Percentiles rank a stretch among this genome's conserved stretches.
Conservation (phyloP, 345 rosid species). For the Bretschneidera sinensis region DNA sequence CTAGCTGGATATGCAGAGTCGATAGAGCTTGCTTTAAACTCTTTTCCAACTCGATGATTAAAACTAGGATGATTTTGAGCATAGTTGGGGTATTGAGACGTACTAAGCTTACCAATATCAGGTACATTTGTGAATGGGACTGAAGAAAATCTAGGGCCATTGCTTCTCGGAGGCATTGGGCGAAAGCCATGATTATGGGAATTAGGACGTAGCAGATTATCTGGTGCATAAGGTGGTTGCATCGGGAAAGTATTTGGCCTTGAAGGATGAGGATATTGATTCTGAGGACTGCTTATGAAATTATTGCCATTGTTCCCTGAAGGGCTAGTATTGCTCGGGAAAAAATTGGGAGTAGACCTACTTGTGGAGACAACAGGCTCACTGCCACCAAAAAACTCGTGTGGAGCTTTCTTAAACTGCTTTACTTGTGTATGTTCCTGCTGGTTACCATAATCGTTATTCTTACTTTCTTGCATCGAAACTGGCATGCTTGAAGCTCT, state of each 20-base stretch:
- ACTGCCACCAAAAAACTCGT: slow-evolving; percentile 52
- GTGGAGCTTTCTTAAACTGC: slow-evolving; percentile 77
- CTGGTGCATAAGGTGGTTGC: slow-evolving; percentile 35
- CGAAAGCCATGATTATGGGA: slow-evolving; percentile 37
- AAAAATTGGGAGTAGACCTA: slow-evolving; percentile 31
- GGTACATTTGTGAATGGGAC: slow-evolving; percentile 33
- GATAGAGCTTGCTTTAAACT: slow-evolving; percentile 28
- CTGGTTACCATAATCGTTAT: slow-evolving; percentile 26
- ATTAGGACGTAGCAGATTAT: slow-evolving; percentile 27
- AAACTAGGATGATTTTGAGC: slow-evolving; percentile 32
- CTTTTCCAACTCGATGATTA: slow-evolving; percentile 35
- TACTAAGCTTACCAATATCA: slow-evolving; percentile 43
- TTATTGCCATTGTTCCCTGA: slow-evolving; percentile 32
- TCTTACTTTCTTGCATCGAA: slow-evolving; percentile 37
- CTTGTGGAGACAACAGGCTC: slow-evolving; percentile 36
- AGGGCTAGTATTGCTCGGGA: slow-evolving; percentile 32
- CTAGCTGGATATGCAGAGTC: slow-evolving; percentile 23
- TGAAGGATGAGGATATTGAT: slow-evolving; percentile 27
- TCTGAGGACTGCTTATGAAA: slow-evolving; percentile 31
- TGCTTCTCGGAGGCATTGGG: slow-evolving; percentile 38
- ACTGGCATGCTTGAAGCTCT: slow-evolving; percentile 37
- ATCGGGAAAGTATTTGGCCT: slow-evolving; percentile 35
- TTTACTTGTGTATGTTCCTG: slow-evolving; percentile 36
- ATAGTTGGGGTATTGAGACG: slow-evolving; percentile 34
- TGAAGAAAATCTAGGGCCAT: slow-evolving; percentile 32